phyloP scores from a whole-genome alignment of 257 asterid genomes.

The Solanum bulbocastanum region DNA sequence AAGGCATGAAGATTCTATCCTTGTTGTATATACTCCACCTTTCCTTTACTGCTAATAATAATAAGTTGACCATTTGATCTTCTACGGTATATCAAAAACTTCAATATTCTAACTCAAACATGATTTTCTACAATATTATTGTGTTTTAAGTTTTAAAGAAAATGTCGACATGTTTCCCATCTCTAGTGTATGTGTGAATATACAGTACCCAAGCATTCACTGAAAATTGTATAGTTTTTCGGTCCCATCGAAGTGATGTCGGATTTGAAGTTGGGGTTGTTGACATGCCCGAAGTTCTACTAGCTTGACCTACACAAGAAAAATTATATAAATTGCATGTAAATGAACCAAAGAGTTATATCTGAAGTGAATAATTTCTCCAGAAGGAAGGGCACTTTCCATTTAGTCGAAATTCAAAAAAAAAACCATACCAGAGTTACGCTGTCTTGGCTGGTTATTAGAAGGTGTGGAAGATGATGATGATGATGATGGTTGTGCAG shows the following conservation, averaged over 20 bases:
- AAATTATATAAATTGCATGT: background rate
- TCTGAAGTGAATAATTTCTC: background rate
- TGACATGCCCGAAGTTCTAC: slow-evolving; percentile 58
- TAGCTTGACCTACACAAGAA: slow-evolving; percentile 46
- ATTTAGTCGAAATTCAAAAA: background rate
- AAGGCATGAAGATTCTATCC: background rate
- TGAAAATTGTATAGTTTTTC: slow-evolving; percentile 66
- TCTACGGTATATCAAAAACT: background rate
- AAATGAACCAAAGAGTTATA: background rate
- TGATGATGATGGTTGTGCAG: slow-evolving; percentile 40
- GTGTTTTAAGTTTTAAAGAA: background rate
- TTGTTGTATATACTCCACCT: background rate
- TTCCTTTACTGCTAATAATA: background rate
- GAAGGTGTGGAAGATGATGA: slow-evolving; percentile 26
- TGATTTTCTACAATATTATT: background rate
- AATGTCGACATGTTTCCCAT: background rate
- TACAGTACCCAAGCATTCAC: slow-evolving; percentile 92
- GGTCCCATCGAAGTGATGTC: slow-evolving; percentile 63
- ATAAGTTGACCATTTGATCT: background rate
- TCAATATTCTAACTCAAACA: background rate
- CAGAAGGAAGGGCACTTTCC: background rate
- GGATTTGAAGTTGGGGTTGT: slow-evolving; percentile 47
- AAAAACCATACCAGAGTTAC: slow-evolving; percentile 37
- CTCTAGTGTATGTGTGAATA: background rate
- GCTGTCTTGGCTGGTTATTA: slow-evolving; percentile 36